Base-by-base conservation (phyloP, 352 stramenopile species). In the Globisporangium nunn region DNA sequence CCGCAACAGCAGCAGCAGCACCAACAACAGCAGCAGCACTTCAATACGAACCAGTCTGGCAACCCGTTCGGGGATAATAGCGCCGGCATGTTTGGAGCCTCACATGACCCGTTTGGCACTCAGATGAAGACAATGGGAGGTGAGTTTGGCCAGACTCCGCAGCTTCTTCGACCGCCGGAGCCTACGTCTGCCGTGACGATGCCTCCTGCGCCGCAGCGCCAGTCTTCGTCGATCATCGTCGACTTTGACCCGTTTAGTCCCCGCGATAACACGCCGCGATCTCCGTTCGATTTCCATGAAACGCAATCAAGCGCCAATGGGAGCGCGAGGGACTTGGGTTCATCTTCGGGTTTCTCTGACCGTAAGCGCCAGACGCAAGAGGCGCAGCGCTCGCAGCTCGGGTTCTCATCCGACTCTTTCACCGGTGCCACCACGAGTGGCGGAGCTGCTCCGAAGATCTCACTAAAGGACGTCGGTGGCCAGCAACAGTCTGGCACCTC, bases 211-310 rank as follows among this genome's bases (percentile, higher is more conserved):
- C 62, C 63, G 8, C 63, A 75, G 39, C 61, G 50, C 35, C 54
- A 68, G 37, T 66, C 71, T 66, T 61, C 61, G 37, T 71, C 77
- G 18, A 91, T 69, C 3, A 73, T 91, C 41, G 58, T 81, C 11
- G 78, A 91, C 54, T 88, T 91, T 66, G 80, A 88, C 37, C 78
- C 80, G 2, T 91, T 87, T 63, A 85, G 78, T 59, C 75, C 74
- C 4, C 76, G 75, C 33, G 73, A 71, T 17, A 67, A 67, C 17
- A 88, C 72, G 12, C 78, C 81, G 15, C 74, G 61, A 5, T 67
- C 67, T 17, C 78, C 73, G 0, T 84, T 87, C 55, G 63, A 71
- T 51, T 78, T 81, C 48, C 63, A 65, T 23, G 33, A 18, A 5
- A 47, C 35, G 1, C 50, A 47, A 3, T n/a, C 50, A 3, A 30